phyloP scores from a whole-genome alignment of 345 rosid genomes.

The Sisymbrium irio region DNA sequence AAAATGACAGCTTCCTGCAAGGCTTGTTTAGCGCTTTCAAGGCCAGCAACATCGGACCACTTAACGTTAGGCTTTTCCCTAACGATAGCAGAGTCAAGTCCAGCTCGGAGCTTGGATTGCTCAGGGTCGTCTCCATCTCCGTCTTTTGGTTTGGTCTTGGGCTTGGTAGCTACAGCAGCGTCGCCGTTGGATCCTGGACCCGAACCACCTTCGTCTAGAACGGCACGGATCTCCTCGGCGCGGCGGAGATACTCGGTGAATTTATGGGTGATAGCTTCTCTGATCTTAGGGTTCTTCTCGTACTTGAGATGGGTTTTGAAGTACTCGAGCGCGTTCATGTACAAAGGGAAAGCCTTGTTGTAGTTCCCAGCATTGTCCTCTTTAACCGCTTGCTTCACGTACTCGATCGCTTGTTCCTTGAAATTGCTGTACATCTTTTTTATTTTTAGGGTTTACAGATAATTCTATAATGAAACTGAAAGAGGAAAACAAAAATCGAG shows the following conservation, averaged over 20 bases:
- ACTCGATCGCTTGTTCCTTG: slow-evolving; percentile 92
- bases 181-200: slow-evolving; percentile 64
- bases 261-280: slow-evolving; percentile 68
- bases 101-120: slow-evolving; percentile 76
- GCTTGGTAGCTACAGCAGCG: slow-evolving; percentile 62
- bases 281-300: slow-evolving; percentile 86
- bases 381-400: slow-evolving; percentile 83
- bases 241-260: slow-evolving; percentile 84
- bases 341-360: slow-evolving; percentile 76
- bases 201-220: slow-evolving; percentile 68
- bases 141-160: slow-evolving; percentile 72
- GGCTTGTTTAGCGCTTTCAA: slow-evolving; percentile 83
- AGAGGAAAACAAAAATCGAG: neutral
- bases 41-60: slow-evolving; percentile 91
- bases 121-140: slow-evolving; percentile 81
- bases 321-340: slow-evolving; percentile 91
- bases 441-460: neutral
- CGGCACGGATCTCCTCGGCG: slow-evolving; percentile 90
- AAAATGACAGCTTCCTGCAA: slow-evolving; percentile 90
- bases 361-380: slow-evolving; percentile 89
- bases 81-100: slow-evolving; percentile 72
- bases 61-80: slow-evolving; percentile 83
- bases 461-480: too few species aligned
- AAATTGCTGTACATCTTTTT: slow-evolving; percentile 76
- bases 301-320: slow-evolving; percentile 86